Base-by-base conservation (phyloP, 176 grass and related monocot species). In the Dendrocalamus sinicus region DNA sequence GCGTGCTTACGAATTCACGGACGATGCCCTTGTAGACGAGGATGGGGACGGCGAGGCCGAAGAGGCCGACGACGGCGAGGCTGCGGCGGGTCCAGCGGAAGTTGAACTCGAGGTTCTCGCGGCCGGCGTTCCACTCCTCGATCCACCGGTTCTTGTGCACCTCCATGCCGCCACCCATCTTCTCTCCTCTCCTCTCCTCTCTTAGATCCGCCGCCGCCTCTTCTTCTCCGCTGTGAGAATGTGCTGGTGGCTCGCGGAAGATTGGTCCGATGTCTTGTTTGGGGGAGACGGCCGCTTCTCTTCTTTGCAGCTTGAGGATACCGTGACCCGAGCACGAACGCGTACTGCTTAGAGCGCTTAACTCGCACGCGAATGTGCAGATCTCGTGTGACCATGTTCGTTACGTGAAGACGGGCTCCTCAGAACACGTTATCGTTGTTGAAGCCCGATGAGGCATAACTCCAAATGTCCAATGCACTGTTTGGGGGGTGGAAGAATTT, bases 111-210 rank as follows among this genome's bases (percentile, higher is more conserved):
- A 95, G 86, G 67, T 95, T 95, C 86, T 93, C 93, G 8, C 93
- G 83, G 4, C 80, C 91, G 9, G 86, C 71, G 91, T 86, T 88
- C 91, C 91, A 95, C 35, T 93, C 91, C 83, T 95, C 93, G 86
- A 95, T 91, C 86, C 86, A 95, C 72, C 58, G 43, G 91, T 95
- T 95, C 86, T 82, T 93, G 86, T 93, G 86, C 77, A 95, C 93
- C 84, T 93, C 93, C 93, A 95, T 95, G 40, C 93, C 93, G 87
- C 93, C 91, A 5, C 86, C 93, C 93, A 95, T 94, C 77, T 75
- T 53, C 51, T 73, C 70, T 50, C 63, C 61, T 48, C 70, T 50
- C 63, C 61, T 48, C 68, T 70, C 70, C 32, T 22, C 85, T 11
- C 35, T 68, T 84, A 23, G 47, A 64, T 76, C 39, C 17, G 11